phyloP scores from a whole-genome alignment of 768 basidiomycete genomes.

The Leccinum longicurvipes region DNA sequence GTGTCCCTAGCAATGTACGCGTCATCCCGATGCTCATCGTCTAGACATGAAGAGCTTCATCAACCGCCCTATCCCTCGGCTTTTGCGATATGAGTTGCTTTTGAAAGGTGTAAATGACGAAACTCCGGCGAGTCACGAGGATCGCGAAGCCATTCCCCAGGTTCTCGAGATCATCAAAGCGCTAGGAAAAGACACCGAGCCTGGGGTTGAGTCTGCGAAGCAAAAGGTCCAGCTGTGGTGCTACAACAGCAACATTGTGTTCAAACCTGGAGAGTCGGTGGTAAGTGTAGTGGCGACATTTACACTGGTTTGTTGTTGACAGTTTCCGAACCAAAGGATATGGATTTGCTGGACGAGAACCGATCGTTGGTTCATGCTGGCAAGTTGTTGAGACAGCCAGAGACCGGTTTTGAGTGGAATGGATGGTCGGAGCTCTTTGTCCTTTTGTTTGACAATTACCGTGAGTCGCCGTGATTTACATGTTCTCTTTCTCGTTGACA shows the following conservation, averaged over 20 bases:
- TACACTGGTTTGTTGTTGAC: background rate
- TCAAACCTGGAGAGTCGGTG: slow-evolving; percentile 74
- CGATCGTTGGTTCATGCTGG: slow-evolving; percentile 83
- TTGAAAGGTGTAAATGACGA: slow-evolving; percentile 78
- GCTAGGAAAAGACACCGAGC: slow-evolving; percentile 83
- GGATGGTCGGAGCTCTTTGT: slow-evolving; percentile 91
- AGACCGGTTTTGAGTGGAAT: slow-evolving; percentile 83
- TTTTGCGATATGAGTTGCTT: slow-evolving; percentile 85
- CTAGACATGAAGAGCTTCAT: slow-evolving; percentile 94
- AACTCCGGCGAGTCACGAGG: slow-evolving; percentile 72
- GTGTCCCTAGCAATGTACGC: slow-evolving; percentile 40
- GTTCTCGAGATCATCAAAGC: slow-evolving; percentile 85
- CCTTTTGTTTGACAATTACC: slow-evolving; percentile 92
- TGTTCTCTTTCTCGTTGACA: slow-evolving; percentile 7
- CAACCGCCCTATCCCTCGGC: slow-evolving; percentile 84
- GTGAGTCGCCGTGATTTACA: slow-evolving; percentile 42
- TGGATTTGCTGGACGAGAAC: slow-evolving; percentile 84
- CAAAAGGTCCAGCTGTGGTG: slow-evolving; percentile 89
- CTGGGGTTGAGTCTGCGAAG: slow-evolving; percentile 81
- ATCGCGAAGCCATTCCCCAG: slow-evolving; percentile 76
- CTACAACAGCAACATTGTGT: slow-evolving; percentile 74
- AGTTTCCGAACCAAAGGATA: slow-evolving; percentile 48
- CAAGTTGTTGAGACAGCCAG: slow-evolving; percentile 81
- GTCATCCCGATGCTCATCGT: slow-evolving; percentile 74
- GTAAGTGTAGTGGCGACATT: slow-evolving; percentile 30